A percentile compares a stretch with the other conserved stretches of the same genome.
Evolutionary conservation across 306 rosid species (phyloP).

Genomic region (Trifolium repens): DNA sequence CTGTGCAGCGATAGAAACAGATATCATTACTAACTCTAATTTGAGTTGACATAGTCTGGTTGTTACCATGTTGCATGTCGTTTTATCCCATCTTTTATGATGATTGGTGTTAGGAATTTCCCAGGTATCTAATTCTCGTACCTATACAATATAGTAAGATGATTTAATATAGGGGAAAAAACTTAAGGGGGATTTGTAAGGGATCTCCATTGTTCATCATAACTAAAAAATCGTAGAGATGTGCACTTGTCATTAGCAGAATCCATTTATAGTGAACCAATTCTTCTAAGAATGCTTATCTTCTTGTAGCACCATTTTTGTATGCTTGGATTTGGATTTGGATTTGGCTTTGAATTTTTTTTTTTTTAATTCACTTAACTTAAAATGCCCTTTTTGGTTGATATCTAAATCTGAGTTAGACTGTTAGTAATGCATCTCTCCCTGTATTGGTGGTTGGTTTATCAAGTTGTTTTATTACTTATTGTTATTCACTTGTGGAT

Average conservation of each 20-base stretch:
- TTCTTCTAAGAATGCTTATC: not conserved
- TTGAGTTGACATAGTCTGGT: not conserved
- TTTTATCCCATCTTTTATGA: not conserved
- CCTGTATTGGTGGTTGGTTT: not conserved
- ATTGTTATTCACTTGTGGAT: not conserved
- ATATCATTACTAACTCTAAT: not conserved
- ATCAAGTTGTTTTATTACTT: not conserved
- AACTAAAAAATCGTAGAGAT: not conserved
- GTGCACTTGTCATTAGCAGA: not conserved
- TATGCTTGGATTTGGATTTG: conserved; percentile 1
- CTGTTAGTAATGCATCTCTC: not conserved
- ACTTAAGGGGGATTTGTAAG: not conserved
- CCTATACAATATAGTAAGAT: too few species aligned
- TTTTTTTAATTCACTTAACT: not conserved
- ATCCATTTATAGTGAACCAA: not conserved
- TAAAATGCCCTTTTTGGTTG: not conserved
- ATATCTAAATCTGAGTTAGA: conserved; percentile 16
- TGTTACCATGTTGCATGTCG: not conserved
- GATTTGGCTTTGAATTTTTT: not conserved
- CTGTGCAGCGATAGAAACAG: not conserved
- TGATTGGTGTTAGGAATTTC: not conserved
- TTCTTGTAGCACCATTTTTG: not conserved
- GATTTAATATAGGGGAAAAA: too few species aligned
- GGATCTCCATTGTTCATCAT: not conserved
- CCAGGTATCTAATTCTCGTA: not conserved